phyloP scores from a whole-genome alignment of 2,329 filamentous ascomycete genomes.

The Curvularia eragrostidis region DNA sequence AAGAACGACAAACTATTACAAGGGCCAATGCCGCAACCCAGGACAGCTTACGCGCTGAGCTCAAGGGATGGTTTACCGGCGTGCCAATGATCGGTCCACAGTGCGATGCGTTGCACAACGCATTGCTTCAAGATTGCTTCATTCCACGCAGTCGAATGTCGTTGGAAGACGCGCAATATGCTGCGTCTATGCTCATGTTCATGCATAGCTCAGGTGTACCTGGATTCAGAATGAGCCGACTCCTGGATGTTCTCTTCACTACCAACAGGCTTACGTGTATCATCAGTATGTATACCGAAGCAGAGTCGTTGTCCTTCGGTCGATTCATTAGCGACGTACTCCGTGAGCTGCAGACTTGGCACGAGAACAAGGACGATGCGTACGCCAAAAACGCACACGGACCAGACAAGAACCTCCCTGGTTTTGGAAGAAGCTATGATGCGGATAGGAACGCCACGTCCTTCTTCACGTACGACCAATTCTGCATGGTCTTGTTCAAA shows the following conservation, averaged over 20 bases:
- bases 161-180: slow-evolving; percentile 85
- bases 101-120: slow-evolving; percentile 69
- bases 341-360: slow-evolving; percentile 82
- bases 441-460: slow-evolving; percentile 71
- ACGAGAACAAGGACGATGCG: slow-evolving; percentile 69
- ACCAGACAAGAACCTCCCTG: slow-evolving; percentile 68
- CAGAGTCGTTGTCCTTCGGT: slow-evolving; percentile 91
- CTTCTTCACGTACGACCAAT: slow-evolving; percentile 84
- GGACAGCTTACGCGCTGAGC: slow-evolving; percentile 74
- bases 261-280: slow-evolving; percentile 80
- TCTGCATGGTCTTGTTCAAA: slow-evolving; percentile 82
- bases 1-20: slow-evolving; percentile 62
- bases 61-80: slow-evolving; percentile 77
- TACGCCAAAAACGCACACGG: slow-evolving; percentile 88
- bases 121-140: slow-evolving; percentile 87
- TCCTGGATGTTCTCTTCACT: slow-evolving; percentile 85
- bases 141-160: slow-evolving; percentile 87
- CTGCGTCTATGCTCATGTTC: slow-evolving; percentile 83
- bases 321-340: slow-evolving; percentile 86
- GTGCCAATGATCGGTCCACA: slow-evolving; percentile 65
- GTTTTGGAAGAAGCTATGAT: slow-evolving; percentile 78
- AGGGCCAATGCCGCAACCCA: slow-evolving; percentile 57
- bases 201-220: slow-evolving; percentile 84
- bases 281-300: slow-evolving; percentile 87
- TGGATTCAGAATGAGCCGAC: slow-evolving; percentile 82